Base-by-base conservation (phyloP, 1,139 yeast genomes). In the Magnusiomyces tetraspermus region DNA sequence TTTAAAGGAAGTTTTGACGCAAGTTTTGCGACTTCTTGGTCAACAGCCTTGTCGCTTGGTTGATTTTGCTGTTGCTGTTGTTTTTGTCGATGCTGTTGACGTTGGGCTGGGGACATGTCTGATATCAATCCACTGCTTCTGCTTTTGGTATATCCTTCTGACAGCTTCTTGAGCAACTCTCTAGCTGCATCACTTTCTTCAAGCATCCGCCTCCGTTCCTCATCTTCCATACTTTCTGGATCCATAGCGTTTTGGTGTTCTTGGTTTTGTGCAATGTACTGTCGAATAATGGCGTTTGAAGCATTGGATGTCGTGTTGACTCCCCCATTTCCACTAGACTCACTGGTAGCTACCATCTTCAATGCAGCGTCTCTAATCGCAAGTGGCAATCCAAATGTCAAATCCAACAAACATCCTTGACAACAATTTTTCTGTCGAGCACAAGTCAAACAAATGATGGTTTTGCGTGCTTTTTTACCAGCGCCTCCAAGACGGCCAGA, bases 331-430 rank as follows among this genome's bases (percentile, higher is more conserved):
- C 60, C 74, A 65, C 61, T 52, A 28, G 61, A 59, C 4, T 74
- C 64, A 1, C 66, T 63, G 13, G 63, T 67, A 8, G 85, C 85
- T 3, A 92, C 85, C 77, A 88, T 75, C 61, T 82, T 81, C 62
- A 89, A 68, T 1, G 96, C 88, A 1, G 90, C 81, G 61, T 90
- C 97, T 56, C 97, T 71, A 8, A 89, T 72, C 21, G 83, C 81
- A 19, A 88, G 67, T 0, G 96, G 90, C 26, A 92, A 78, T 4
- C 89, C 85, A 70, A 82, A 86, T 26, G 83, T 78, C 50, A 88
- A 72, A 69, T 92, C 97, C 45, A 85, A 69, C 79, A 88, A 77
- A 65, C 98, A 92, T 23, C 82, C 71, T 65, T 92, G 97, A 63
- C 98, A 92, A 59, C 95, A 85, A 68, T 86, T 84, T 58, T 83